Percentiles rank a stretch among this genome's conserved stretches.
phyloP scores from a whole-genome alignment of 441 rosid genomes.

The Dalechampia spathulata region DNA sequence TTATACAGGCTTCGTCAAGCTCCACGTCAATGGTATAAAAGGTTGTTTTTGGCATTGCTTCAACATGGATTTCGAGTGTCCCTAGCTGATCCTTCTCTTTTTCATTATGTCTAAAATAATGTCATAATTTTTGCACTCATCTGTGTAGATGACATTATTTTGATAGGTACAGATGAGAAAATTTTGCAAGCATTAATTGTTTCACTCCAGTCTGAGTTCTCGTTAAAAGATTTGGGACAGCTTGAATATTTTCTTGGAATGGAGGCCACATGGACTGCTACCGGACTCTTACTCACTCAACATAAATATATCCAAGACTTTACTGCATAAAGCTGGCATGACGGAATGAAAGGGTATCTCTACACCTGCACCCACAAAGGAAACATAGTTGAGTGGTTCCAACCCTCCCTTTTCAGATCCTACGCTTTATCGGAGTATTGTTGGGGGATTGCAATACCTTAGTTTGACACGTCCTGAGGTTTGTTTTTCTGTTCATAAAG shows the following conservation, averaged over 20 bases:
- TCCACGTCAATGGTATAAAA: not conserved
- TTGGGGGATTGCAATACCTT: not conserved
- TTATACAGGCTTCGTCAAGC: not conserved
- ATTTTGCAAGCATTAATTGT: too few species aligned
- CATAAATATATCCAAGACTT: too few species aligned
- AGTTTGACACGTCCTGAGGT: not conserved
- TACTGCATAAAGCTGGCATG: too few species aligned
- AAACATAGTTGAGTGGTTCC: not conserved
- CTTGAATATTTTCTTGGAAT: too few species aligned
- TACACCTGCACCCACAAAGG: not conserved
- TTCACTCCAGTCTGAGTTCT: too few species aligned
- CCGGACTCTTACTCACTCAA: too few species aligned
- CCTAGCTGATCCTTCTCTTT: not conserved
- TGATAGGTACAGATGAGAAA: too few species aligned
- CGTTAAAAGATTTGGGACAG: too few species aligned
- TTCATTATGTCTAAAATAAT: too few species aligned
- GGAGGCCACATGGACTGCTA: too few species aligned
- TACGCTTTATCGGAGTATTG: not conserved
- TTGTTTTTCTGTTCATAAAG: not conserved
- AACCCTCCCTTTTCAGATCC: not conserved
- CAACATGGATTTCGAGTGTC: not conserved
- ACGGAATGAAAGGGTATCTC: not conserved
- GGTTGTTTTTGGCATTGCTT: not conserved
- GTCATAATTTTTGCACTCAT: too few species aligned
- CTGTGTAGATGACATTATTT: too few species aligned